These are phyloP conservation scores for Thraustochytrium sp. DNA, from an alignment of 352 stramenopile species.

Conservation along the genomic window DNA sequence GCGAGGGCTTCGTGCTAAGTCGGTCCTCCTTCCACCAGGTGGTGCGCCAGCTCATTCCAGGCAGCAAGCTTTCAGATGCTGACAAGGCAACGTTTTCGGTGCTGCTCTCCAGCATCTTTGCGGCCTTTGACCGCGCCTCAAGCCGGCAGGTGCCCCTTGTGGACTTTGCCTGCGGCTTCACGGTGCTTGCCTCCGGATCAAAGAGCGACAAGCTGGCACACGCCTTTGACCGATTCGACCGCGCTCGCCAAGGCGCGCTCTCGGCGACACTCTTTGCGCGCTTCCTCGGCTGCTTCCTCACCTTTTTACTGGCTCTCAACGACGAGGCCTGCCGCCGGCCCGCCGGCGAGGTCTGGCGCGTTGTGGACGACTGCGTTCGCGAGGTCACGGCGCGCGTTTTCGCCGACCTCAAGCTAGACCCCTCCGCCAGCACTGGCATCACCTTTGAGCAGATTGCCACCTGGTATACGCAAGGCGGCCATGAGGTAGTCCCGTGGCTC, in stretches of 20 bases:
- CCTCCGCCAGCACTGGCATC: neutral
- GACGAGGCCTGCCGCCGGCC: neutral
- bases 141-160: neutral
- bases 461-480: constrained; percentile 89
- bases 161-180: constrained; percentile 22
- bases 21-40: neutral
- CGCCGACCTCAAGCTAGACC: neutral
- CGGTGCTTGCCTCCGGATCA: neutral
- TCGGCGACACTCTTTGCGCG: neutral
- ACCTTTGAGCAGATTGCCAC: constrained; percentile 77
- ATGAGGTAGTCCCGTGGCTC: constrained; percentile 89
- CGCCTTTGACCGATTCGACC: constrained; percentile 24
- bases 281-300: neutral
- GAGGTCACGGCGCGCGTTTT: constrained; percentile 5
- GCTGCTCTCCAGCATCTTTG: constrained; percentile 20
- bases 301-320: constrained; percentile 15
- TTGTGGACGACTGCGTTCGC: neutral
- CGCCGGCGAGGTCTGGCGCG: neutral
- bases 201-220: constrained; percentile 33
- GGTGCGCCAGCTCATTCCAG: neutral
- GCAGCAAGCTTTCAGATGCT: neutral
- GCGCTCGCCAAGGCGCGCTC: neutral
- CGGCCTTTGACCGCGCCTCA: constrained; percentile 15
- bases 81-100: constrained; percentile 8
- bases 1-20: neutral